Evolutionary conservation across 805 yeast species (phyloP).

Genomic region (Myxozyma monticola): DNA sequence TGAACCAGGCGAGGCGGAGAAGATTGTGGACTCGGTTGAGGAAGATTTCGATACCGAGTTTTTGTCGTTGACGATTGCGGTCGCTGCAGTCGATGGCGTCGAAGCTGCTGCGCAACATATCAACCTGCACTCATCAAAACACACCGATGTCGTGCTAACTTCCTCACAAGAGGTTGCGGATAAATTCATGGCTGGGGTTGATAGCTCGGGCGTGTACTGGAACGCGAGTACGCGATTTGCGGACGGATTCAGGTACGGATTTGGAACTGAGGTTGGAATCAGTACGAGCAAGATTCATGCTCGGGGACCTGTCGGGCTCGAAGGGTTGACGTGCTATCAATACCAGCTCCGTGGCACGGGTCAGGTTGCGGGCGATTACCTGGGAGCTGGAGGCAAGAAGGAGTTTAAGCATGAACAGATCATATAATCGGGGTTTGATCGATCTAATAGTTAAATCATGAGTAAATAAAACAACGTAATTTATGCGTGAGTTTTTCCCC

Average conservation of each 20-base stretch:
- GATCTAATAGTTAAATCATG: no score
- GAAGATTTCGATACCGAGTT: slow-evolving; percentile 82
- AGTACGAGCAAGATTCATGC: slow-evolving; percentile 97
- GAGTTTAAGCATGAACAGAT: slow-evolving; percentile 60
- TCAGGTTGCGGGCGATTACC: slow-evolving; percentile 86
- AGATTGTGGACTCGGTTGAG: slow-evolving; percentile 49
- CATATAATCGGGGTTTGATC: no score
- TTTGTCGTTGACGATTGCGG: slow-evolving; percentile 78
- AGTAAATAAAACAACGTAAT: no score
- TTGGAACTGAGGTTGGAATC: slow-evolving; percentile 98
- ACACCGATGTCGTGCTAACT: slow-evolving; percentile 90
- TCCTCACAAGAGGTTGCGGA: slow-evolving; percentile 71
- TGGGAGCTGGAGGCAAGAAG: slow-evolving; percentile 87
- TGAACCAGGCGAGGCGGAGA: slow-evolving; percentile 29
- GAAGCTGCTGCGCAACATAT: slow-evolving; percentile 82
- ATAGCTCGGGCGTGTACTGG: slow-evolving; percentile 97
- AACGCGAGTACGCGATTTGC: slow-evolving; percentile 96
- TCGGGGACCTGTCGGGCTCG: slow-evolving; percentile 97
- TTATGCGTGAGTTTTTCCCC: no score
- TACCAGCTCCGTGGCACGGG: slow-evolving; percentile 91
- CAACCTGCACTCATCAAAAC: slow-evolving; percentile 90
- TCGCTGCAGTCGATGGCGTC: slow-evolving; percentile 58
- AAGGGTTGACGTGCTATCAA: slow-evolving; percentile 94
- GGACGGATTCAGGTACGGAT: slow-evolving; percentile 97
- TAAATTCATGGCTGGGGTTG: slow-evolving; percentile 76